phyloP scores from a whole-genome alignment of 176 grass and related monocot species.

The Phyllostachys edulis region DNA sequence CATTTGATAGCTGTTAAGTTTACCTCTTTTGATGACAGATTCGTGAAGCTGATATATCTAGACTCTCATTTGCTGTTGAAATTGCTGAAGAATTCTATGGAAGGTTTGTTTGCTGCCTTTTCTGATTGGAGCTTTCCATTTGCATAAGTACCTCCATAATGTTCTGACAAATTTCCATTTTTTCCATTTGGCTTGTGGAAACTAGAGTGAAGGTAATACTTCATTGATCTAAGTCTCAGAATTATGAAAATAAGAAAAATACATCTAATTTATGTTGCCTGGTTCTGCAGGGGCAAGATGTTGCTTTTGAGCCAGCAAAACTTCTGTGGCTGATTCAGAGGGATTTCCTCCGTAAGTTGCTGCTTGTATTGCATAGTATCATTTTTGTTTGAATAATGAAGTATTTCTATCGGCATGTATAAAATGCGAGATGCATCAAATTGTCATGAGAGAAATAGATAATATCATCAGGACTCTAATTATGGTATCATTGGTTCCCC shows the following conservation, averaged over 20 bases:
- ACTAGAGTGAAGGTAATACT: conserved; percentile 91
- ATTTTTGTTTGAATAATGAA: conserved; percentile 13
- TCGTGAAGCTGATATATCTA: conserved; percentile 91
- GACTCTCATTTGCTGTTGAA: conserved; percentile 92
- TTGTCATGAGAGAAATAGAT: background rate
- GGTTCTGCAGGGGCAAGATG: conserved; percentile 76
- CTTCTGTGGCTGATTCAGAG: conserved; percentile 96
- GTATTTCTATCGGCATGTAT: background rate
- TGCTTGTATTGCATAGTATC: background rate
- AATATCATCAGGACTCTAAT: background rate
- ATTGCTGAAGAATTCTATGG: conserved; percentile 95
- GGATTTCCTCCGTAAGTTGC: conserved; percentile 84
- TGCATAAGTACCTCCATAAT: background rate
- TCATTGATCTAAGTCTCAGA: background rate
- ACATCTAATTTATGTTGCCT: background rate
- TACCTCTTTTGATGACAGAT: conserved; percentile 55
- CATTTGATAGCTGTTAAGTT: conserved; percentile 11
- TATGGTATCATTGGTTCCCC: background rate
- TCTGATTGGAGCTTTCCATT: conserved; percentile 18
- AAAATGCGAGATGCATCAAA: background rate
- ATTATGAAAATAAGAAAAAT: background rate
- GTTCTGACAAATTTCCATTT: conserved; percentile 45
- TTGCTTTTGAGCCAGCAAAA: conserved; percentile 96
- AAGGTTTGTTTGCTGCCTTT: conserved; percentile 50
- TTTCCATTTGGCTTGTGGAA: conserved; percentile 25